Base-by-base conservation (phyloP, 2,329 filamentous ascomycete genomes). In the Cladophialophora immunda region DNA sequence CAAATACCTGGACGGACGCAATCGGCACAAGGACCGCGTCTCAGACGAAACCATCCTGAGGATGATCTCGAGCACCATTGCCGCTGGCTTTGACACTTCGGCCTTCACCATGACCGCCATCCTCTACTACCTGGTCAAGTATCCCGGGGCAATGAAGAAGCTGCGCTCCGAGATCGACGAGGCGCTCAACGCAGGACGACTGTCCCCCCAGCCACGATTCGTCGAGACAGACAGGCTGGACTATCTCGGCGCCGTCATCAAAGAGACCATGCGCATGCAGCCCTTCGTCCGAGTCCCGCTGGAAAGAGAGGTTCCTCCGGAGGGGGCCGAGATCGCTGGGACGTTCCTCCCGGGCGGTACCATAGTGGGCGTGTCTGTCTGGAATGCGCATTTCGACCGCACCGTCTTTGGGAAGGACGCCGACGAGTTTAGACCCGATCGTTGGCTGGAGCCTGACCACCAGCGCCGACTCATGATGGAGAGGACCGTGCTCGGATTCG, bases 1-100 rank as follows among this genome's bases (percentile, higher is more conserved):
- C 4, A 58, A 66, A 30, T 58, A 59, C 52, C 38, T 72, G 22
- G 13, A 59, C 11, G 55, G 62, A 11, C 50, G 62, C 15, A 58
- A 55, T 6, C 61, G 62, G 11, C 56, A 71, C 53, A 50, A 54
- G 6, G 67, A 66, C 30, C 41, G 11, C 22, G 58, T 63, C 4
- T 50, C 66, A 15, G 63, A 58, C 17, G 54, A 54, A 15, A 47
- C 45, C 27, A 27, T 68, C 9, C 30, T 64, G 25, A n/a, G 67
- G 15, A 56, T 66, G 54, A 34, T 66, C 13, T 67, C 65, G 25
- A 64, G 64, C n/a, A 67, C 59, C 32, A 67, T 68, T 84, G 62
- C 85, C 91, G 92, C 92, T 0, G 91, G 91, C 3, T 90, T 87
- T 1, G 92, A 94, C 77, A 94, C 91, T 0, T 93, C 91, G 0